phyloP scores from a whole-genome alignment of 1,284 basidiomycete species.

The Cutaneotrichosporon cutaneum region DNA sequence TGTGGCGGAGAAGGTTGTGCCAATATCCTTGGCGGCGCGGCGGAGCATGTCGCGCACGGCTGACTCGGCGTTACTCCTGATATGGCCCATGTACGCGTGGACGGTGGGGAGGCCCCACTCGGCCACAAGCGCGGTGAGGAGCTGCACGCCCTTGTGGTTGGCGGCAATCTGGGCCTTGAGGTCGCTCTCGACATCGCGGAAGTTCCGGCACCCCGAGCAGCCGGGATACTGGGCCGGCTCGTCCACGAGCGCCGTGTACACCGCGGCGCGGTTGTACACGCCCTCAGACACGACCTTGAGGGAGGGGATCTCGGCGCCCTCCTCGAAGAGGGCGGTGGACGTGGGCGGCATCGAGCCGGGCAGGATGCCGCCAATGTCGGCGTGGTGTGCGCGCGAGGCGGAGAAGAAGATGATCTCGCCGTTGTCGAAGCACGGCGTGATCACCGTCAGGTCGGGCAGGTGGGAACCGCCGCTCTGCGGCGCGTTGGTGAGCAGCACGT shows the following conservation, averaged over 20 bases:
- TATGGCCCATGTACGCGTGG: constrained; percentile 88
- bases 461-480: constrained; percentile 44
- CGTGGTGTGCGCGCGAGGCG: constrained; percentile 40
- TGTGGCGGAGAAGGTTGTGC: constrained; percentile 58
- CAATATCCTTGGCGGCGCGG: constrained; percentile 57
- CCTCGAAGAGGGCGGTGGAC: constrained; percentile 83
- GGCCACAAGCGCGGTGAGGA: constrained; percentile 70
- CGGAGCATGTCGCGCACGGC: constrained; percentile 76
- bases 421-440: constrained; percentile 43
- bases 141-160: constrained; percentile 86
- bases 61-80: constrained; percentile 75
- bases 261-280: constrained; percentile 70
- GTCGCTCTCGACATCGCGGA: constrained; percentile 88
- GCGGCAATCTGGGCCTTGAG: constrained; percentile 96
- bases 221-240: constrained; percentile 81
- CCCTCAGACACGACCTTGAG: constrained; percentile 90
- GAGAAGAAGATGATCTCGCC: constrained; percentile 45
- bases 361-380: constrained; percentile 48
- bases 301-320: constrained; percentile 68
- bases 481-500: constrained; percentile 56
- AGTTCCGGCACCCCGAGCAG: constrained; percentile 66
- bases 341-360: constrained; percentile 86
- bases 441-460: constrained; percentile 45
- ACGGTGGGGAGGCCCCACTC: constrained; percentile 86
- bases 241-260: constrained; percentile 66